Conservation (phyloP, 345 rosid species). For the Geranium brycei region DNA sequence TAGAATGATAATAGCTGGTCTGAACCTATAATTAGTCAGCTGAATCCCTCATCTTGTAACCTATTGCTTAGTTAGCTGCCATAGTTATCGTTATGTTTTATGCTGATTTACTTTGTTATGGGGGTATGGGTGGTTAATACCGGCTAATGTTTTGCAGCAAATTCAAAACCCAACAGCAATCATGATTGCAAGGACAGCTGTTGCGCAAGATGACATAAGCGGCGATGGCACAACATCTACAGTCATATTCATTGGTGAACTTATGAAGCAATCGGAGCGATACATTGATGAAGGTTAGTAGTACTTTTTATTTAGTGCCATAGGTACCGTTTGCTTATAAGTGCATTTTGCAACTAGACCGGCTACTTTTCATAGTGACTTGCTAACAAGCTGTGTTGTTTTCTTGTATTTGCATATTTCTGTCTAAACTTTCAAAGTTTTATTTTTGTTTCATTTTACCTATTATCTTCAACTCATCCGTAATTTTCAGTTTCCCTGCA, state of each 20-base stretch:
- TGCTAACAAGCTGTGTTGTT: neutral
- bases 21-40: neutral
- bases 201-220: constrained; percentile 93
- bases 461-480: neutral
- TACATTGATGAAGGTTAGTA: constrained; percentile 82
- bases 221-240: constrained; percentile 99
- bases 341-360: neutral
- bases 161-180: constrained; percentile 97
- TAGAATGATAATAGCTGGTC: neutral
- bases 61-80: neutral
- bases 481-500: neutral
- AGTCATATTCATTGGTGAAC: constrained; percentile 90
- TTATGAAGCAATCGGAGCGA: constrained; percentile 92
- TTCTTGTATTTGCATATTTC: neutral
- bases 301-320: neutral
- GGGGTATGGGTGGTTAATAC: neutral
- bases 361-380: neutral
- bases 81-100: neutral
- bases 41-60: neutral
- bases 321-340: neutral
- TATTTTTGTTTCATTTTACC: neutral
- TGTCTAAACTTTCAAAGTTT: neutral
- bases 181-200: constrained; percentile 97
- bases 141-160: constrained; percentile 48
- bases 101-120: neutral